Base-by-base conservation (phyloP, 352 stramenopile species). In the Phytophthora europaea region DNA sequence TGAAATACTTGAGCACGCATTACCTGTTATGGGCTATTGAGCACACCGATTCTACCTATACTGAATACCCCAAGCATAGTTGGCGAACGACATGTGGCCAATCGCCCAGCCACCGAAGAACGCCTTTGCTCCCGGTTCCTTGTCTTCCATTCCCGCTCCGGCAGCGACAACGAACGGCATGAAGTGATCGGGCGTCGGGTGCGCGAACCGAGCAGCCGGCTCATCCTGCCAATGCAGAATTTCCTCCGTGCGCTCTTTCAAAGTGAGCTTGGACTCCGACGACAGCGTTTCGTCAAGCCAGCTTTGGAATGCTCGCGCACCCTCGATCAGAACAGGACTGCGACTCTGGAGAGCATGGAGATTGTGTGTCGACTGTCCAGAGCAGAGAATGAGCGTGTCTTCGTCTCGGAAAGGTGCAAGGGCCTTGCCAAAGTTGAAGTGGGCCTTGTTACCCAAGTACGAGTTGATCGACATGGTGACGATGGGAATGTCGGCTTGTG, bases 331-430 rank as follows among this genome's bases (percentile, higher is more conserved):
- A 16, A 45, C 36, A 45, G 36, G 36, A 45, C 36, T 28, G 7
- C 47, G 47, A 20, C 20, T 31, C 0, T n/a, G 15, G 43, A 22
- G 43, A 16, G 61, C 72, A 18, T 52, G 61, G 4, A 76, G 18
- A 52, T 76, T 76, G 67, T 79, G 67, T n/a, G 72, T 79, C 22
- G 72, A 68, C 48, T 79, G 67, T 0, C 87, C 87, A 4, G 84
- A 92, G 59, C 80, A 84, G 26, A 94, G 61, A 54, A 94, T 90
- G 18, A 93, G 64, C n/a, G 90, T 87, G 62, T 87, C 79, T 10
- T 94, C 77, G n/a, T 83, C 61, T 9, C 88, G 82, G 3, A 94
- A 62, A 12, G 78, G 65, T 1, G 61, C 57, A 13, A 93, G 58
- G 7, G 75, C 76, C 45, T 83, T 72, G 54, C 90, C 88, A 7